A percentile compares a stretch with the other conserved stretches of the same genome.
These are phyloP conservation scores for Aspergillus fijiensis DNA, from an alignment of 2,329 filamentous ascomycete genomes.

Conservation along the genomic window DNA sequence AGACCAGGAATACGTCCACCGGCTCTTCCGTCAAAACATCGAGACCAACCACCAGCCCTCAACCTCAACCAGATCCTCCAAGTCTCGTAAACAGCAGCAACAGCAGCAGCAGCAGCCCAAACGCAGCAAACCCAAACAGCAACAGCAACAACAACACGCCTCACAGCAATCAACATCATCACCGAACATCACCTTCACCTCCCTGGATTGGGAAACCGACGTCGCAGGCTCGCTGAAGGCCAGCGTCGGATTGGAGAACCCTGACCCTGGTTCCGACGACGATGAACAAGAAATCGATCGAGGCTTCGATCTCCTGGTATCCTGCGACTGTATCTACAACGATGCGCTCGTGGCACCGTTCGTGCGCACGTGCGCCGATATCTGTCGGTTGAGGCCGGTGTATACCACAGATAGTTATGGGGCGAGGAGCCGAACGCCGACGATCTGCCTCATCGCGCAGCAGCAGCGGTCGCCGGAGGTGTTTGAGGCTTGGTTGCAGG, in stretches of 20 bases:
- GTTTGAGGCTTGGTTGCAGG: conserved; percentile 75
- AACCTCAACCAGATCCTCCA: not conserved
- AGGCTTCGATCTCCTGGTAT: conserved; percentile 71
- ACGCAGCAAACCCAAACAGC: conserved; percentile 10
- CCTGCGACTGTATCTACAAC: conserved; percentile 96
- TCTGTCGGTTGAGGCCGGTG: conserved; percentile 60
- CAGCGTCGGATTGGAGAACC: conserved; percentile 30
- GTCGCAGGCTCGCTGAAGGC: conserved; percentile 34
- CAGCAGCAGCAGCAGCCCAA: not conserved
- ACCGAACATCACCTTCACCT: conserved; percentile 54
- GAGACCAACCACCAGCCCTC: conserved; percentile 38
- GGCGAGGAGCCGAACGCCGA: conserved; percentile 38
- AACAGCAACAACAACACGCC: not conserved
- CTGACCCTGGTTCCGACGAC: not conserved
- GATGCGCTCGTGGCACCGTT: conserved; percentile 78
- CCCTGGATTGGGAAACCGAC: conserved; percentile 80
- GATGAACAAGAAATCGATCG: conserved; percentile 23
- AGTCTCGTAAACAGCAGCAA: not conserved
- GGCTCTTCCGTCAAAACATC: conserved; percentile 74
- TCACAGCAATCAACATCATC: not conserved
- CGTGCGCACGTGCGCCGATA: conserved; percentile 75
- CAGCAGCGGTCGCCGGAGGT: conserved; percentile 83
- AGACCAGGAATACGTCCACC: conserved; percentile 82
- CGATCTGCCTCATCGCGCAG: conserved; percentile 80
- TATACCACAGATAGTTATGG: conserved; percentile 11